Evolutionary conservation across 2,329 filamentous ascomycete species (phyloP).

Genomic region (Sporothrix brasiliensis): DNA sequence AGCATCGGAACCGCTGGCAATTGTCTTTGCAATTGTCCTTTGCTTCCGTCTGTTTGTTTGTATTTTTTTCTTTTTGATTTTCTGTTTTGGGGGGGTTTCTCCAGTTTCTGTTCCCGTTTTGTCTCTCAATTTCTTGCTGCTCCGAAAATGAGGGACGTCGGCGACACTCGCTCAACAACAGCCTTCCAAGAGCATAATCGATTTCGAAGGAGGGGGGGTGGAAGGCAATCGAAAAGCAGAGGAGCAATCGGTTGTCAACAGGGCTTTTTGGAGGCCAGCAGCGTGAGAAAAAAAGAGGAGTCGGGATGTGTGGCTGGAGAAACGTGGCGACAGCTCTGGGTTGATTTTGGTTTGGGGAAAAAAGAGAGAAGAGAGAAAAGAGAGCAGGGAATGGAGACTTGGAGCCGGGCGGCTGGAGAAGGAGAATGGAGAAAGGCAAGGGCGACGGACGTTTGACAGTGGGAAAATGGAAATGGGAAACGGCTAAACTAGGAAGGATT

Average conservation of each 20-base stretch:
- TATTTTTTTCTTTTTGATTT: neutral
- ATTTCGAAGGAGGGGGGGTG: conserved; percentile 17
- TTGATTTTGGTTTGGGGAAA: neutral
- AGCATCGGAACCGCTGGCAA: conserved; percentile 22
- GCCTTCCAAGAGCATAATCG: conserved; percentile 26
- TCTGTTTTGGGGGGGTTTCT: neutral
- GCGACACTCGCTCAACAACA: conserved; percentile 24
- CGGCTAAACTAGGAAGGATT: conserved; percentile 18
- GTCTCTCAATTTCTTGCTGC: neutral
- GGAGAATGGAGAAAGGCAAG: too few relatives aligned
- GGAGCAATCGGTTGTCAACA: conserved; percentile 20
- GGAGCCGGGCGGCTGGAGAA: neutral
- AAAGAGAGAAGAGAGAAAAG: neutral
- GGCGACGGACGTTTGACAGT: conserved; percentile 15
- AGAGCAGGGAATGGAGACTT: too few relatives aligned
- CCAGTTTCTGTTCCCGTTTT: neutral
- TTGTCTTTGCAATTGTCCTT: neutral
- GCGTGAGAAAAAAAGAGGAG: conserved; percentile 6
- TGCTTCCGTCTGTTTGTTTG: neutral
- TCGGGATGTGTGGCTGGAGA: conserved; percentile 44
- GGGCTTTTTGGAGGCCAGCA: conserved; percentile 6
- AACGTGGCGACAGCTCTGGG: conserved; percentile 37
- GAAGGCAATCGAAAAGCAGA: neutral
- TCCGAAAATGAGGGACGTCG: neutral
- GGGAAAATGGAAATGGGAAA: neutral